A percentile compares a stretch with the other conserved stretches of the same genome.
phyloP scores from a whole-genome alignment of 2,329 filamentous ascomycete species.

The Cytospora mali region DNA sequence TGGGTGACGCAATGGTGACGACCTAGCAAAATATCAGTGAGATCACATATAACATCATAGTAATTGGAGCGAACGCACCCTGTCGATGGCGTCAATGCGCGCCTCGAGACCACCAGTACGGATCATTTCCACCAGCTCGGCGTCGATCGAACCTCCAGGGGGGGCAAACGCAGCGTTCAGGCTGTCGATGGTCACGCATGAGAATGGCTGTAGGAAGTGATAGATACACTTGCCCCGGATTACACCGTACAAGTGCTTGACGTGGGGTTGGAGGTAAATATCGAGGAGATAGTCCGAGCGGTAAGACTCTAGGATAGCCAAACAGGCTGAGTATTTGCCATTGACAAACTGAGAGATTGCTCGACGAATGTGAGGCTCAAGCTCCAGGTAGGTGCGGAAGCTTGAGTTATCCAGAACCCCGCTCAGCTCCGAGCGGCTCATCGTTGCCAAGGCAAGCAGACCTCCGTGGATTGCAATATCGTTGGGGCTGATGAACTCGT shows the following conservation, averaged over 20 bases:
- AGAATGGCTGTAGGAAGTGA: slow-evolving; percentile 91
- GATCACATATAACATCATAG: background rate
- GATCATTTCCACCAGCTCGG: slow-evolving; percentile 81
- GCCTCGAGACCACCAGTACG: slow-evolving; percentile 70
- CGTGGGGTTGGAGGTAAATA: slow-evolving; percentile 76
- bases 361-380: slow-evolving; percentile 91
- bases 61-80: slow-evolving; percentile 47
- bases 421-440: slow-evolving; percentile 74
- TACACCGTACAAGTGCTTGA: slow-evolving; percentile 68
- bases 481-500: slow-evolving; percentile 76
- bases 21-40: slow-evolving; percentile 48
- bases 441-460: slow-evolving; percentile 85
- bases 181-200: slow-evolving; percentile 77
- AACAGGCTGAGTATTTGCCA: slow-evolving; percentile 83
- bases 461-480: slow-evolving; percentile 93
- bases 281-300: slow-evolving; percentile 88
- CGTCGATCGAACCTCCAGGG: slow-evolving; percentile 64
- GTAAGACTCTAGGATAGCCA: slow-evolving; percentile 80
- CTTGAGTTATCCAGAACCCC: slow-evolving; percentile 76
- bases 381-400: slow-evolving; percentile 87
- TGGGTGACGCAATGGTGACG: slow-evolving; percentile 69
- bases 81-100: slow-evolving; percentile 81
- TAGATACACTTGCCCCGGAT: slow-evolving; percentile 92
- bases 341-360: slow-evolving; percentile 88
- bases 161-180: slow-evolving; percentile 77